phyloP scores from a whole-genome alignment of 192 early-diverging fungal species.

The Coemansia sp. region DNA sequence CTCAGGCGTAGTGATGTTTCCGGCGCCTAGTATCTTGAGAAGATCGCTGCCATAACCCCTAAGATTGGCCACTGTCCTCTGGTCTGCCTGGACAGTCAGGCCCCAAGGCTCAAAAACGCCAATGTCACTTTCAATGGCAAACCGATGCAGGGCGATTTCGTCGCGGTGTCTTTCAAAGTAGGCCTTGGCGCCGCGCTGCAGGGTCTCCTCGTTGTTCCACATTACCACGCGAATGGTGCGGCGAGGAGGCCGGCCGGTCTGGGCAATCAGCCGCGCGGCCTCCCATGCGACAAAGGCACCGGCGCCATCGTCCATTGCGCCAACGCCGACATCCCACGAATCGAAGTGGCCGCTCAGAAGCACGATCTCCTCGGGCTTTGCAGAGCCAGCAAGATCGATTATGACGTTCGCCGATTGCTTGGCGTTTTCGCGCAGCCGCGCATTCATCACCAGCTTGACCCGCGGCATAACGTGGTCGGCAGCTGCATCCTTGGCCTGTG shows the following conservation, averaged over 20 bases:
- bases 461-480: constrained; percentile 46
- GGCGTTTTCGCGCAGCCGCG: constrained; percentile 32
- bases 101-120: constrained; percentile 66
- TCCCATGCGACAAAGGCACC: constrained; percentile 57
- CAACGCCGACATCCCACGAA: constrained; percentile 56
- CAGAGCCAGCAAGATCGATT: constrained; percentile 55
- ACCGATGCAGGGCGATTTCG: constrained; percentile 36
- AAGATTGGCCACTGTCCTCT: constrained; percentile 23
- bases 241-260: constrained; percentile 36
- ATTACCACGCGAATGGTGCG: constrained; percentile 61
- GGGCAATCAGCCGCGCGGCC: constrained; percentile 39
- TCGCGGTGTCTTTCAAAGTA: constrained; percentile 51
- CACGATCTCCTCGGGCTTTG: constrained; percentile 53
- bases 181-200: constrained; percentile 55
- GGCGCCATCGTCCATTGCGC: constrained; percentile 61
- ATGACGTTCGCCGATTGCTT: constrained; percentile 56
- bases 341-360: constrained; percentile 60
- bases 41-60: constrained; percentile 38
- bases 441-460: constrained; percentile 53
- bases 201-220: constrained; percentile 63
- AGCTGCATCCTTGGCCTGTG: constrained; percentile 23
- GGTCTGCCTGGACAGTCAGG: constrained; percentile 44
- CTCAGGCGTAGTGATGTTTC: constrained; percentile 37
- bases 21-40: constrained; percentile 38
- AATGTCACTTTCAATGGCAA: constrained; percentile 61